Percentiles rank a stretch among this genome's conserved stretches.
Conservation (phyloP, 768 basidiomycete species). For the Lyophyllum atratum region DNA sequence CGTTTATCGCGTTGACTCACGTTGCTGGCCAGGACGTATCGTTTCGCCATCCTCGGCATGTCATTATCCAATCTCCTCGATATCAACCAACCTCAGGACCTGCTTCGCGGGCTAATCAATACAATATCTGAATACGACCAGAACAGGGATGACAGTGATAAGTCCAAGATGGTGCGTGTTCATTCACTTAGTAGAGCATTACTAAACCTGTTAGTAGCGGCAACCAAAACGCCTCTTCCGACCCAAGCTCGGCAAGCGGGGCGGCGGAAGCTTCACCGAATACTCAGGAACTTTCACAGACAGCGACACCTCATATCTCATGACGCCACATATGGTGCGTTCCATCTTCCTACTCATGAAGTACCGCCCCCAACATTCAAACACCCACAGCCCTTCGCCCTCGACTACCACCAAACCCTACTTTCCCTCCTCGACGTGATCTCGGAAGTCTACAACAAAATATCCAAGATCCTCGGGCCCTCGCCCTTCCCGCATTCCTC, state of each 20-base stretch:
- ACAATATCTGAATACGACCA: slow-evolving; percentile 79
- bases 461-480: slow-evolving; percentile 79
- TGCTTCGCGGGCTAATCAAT: slow-evolving; percentile 72
- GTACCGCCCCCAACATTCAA: neutral
- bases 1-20: neutral
- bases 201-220: slow-evolving; percentile 21
- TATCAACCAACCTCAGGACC: slow-evolving; percentile 77
- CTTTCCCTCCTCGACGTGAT: slow-evolving; percentile 88
- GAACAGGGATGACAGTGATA: slow-evolving; percentile 71
- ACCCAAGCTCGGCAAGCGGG: slow-evolving; percentile 55
- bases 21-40: slow-evolving; percentile 58
- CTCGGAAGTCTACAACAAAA: slow-evolving; percentile 88
- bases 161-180: slow-evolving; percentile 66
- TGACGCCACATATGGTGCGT: slow-evolving; percentile 73
- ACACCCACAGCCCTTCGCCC: slow-evolving; percentile 70
- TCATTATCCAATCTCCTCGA: slow-evolving; percentile 83
- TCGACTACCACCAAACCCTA: slow-evolving; percentile 89
- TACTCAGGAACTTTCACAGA: slow-evolving; percentile 65
- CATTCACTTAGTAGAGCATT: neutral
- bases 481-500: slow-evolving; percentile 69
- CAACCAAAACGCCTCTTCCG: slow-evolving; percentile 58
- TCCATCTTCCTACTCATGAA: neutral
- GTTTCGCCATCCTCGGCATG: slow-evolving; percentile 85
- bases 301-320: slow-evolving; percentile 66
- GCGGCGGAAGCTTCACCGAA: slow-evolving; percentile 55